Percentiles rank a stretch among this genome's conserved stretches.
These are phyloP conservation scores for Raddia guianensis DNA, from an alignment of 176 grass and related monocot species.

Conservation along the genomic window DNA sequence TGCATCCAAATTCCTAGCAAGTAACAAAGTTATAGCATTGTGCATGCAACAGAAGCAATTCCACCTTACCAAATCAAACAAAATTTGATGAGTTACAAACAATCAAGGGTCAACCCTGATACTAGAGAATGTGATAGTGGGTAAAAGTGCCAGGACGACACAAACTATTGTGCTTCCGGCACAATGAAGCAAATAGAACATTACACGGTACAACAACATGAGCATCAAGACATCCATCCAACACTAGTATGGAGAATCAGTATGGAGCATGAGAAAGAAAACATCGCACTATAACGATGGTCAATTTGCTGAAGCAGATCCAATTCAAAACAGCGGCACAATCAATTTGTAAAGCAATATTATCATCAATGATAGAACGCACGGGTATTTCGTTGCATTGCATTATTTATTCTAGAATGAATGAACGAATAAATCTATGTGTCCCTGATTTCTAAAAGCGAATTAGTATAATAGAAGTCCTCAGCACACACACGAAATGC, in stretches of 20 bases:
- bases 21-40: too few species aligned
- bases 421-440: too few species aligned
- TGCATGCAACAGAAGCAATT: neutral
- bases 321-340: neutral
- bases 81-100: neutral
- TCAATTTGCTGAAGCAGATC: neutral
- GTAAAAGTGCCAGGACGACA: neutral
- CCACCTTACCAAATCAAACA: neutral
- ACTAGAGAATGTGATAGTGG: neutral
- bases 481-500: too few species aligned
- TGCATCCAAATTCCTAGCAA: neutral
- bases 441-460: neutral
- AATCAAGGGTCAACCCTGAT: neutral
- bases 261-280: neutral
- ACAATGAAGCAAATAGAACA: neutral
- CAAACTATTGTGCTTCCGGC: neutral
- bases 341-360: neutral
- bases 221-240: neutral
- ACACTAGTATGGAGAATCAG: neutral
- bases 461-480: neutral
- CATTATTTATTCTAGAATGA: too few species aligned
- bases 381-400: neutral
- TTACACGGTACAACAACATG: neutral
- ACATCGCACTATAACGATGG: neutral
- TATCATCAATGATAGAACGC: neutral